phyloP scores from a whole-genome alignment of 2,329 filamentous ascomycete species.

The Zasmidium angulare region DNA sequence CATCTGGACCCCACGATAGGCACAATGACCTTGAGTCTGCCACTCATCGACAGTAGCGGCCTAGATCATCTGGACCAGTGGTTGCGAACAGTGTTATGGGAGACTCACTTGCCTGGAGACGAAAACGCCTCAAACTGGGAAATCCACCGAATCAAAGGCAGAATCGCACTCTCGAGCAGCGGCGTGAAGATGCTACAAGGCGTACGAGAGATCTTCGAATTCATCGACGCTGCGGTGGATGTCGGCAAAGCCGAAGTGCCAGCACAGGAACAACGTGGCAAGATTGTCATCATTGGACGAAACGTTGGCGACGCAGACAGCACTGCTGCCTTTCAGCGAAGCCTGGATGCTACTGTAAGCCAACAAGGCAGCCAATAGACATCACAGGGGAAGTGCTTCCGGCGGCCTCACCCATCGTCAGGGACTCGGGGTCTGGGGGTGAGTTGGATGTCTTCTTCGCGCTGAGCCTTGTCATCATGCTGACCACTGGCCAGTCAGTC shows the following conservation, averaged over 20 bases:
- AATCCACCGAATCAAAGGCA: slow-evolving; percentile 84
- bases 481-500: no score
- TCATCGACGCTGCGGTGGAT: slow-evolving; percentile 58
- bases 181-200: slow-evolving; percentile 79
- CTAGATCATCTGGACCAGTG: slow-evolving; percentile 71
- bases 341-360: slow-evolving; percentile 17
- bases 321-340: slow-evolving; percentile 27
- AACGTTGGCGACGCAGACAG: slow-evolving; percentile 26
- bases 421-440: no score
- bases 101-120: slow-evolving; percentile 40
- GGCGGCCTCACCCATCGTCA: no score
- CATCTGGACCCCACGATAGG: slow-evolving; percentile 89
- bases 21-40: slow-evolving; percentile 71
- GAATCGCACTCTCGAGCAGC: slow-evolving; percentile 66
- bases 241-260: neutral
- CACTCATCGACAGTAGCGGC: slow-evolving; percentile 57
- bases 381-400: neutral
- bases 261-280: slow-evolving; percentile 21
- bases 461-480: no score
- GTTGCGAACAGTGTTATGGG: slow-evolving; percentile 84
- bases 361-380: neutral
- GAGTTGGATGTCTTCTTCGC: no score
- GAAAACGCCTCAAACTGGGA: slow-evolving; percentile 56
- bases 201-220: slow-evolving; percentile 90
- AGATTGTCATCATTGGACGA: slow-evolving; percentile 37